Base-by-base conservation (phyloP, 2,329 filamentous ascomycete species). In the Diaporthe sp. region DNA sequence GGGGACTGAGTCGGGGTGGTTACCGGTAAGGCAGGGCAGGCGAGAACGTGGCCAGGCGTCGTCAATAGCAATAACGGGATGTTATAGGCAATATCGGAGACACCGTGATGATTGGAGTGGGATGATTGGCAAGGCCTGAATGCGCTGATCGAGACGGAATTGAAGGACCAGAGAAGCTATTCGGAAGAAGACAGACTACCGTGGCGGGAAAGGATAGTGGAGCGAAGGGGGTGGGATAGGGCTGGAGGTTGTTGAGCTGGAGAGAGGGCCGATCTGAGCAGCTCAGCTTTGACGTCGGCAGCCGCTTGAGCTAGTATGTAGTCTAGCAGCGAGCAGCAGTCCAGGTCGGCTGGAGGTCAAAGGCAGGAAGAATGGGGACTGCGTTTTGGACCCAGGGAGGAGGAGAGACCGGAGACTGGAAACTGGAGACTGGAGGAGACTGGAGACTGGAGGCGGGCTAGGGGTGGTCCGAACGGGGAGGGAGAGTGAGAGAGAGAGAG, bases 11-110 rank as follows among this genome's bases (percentile, higher is more conserved):
- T 68, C 64, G 64, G 64, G 64, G 64, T 54, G 47, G 64, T n/a
- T 33, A 25, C 33, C 47, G 64, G n/a, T 54, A 30, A 47, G 61
- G 55, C 70, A 75, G 28, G 47, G 47, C 64, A 68, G 64, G 64
- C 69, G 40, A 60, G 64, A 52, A 30, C 52, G 70, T 47, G 61
- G 50, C 57, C 42, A 35, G 61, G 61, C 60, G 50, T 68, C 55
- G 73, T 68, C 60, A 70, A 74, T 45, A 40, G 54, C 75, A 76
- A 74, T 58, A 74, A 74, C 71, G 54, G 74, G 58, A 57, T 72
- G 66, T 68, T 74, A 52, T 73, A 76, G 61, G 47, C 72, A 76
- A 76, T 76, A 76, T 76, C 75, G 75, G 75, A 74, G 75, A 74
- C 75, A 76, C 75, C 75, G 75, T 76, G 75, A 66, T 72, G 70